Conservation (phyloP, 345 rosid genomes). For the Ceriops tagal region DNA sequence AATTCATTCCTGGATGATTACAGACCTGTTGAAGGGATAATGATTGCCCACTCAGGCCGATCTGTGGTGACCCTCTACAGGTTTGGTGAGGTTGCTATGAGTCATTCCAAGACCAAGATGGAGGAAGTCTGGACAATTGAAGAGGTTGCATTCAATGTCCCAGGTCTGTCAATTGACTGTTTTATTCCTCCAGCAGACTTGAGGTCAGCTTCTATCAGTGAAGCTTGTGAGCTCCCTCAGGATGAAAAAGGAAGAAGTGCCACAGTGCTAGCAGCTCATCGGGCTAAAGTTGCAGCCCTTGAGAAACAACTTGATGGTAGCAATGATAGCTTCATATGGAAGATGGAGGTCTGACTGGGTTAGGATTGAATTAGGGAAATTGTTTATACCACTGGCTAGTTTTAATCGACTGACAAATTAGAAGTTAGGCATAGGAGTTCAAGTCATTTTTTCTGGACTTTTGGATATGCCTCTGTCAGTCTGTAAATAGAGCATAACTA, state of each 20-base stretch:
- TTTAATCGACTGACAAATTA: constrained; percentile 38
- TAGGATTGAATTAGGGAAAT: constrained; percentile 32
- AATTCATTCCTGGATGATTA: constrained; percentile 79
- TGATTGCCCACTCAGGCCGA: constrained; percentile 93
- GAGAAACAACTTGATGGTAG: constrained; percentile 40
- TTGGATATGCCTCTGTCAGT: constrained; percentile 47
- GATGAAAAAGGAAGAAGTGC: constrained; percentile 58
- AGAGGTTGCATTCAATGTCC: constrained; percentile 93
- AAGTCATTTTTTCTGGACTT: constrained; percentile 35
- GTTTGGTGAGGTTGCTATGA: constrained; percentile 83
- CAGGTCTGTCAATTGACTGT: constrained; percentile 79
- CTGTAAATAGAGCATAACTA: constrained; percentile 61
- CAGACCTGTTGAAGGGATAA: constrained; percentile 81
- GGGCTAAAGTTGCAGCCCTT: constrained; percentile 69
- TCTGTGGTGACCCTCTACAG: constrained; percentile 83
- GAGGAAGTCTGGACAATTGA: constrained; percentile 94
- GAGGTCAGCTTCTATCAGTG: constrained; percentile 51
- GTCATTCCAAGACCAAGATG: constrained; percentile 87
- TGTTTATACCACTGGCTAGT: constrained; percentile 43
- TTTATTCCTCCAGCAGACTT: constrained; percentile 92
- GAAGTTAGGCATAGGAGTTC: constrained; percentile 27
- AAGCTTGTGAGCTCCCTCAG: constrained; percentile 56
- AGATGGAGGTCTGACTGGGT: constrained; percentile 42
- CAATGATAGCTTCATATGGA: constrained; percentile 39
- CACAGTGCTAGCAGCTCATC: constrained; percentile 43